A percentile compares a stretch with the other conserved stretches of the same genome.
phyloP scores from a whole-genome alignment of 495 filamentous ascomycete species.

The Stereocaulon alpinum region DNA sequence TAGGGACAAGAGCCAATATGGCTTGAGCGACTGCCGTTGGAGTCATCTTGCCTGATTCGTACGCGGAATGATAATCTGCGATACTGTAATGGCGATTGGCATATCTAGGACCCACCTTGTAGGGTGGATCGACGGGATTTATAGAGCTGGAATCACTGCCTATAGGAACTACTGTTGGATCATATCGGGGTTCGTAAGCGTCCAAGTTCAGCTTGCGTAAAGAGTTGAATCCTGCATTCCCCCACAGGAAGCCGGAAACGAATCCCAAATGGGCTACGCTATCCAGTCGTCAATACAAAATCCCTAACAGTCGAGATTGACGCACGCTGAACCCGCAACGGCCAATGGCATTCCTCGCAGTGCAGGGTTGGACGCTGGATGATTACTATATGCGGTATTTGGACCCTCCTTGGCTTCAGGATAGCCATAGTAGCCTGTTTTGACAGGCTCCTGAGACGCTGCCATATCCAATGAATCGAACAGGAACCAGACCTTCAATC shows the following conservation, averaged over 20 bases:
- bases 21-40: constrained; percentile 60
- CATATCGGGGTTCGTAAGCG: constrained; percentile 53
- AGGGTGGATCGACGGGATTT: constrained; percentile 2
- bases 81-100: constrained; percentile 40
- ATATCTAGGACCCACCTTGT: constrained; percentile 19
- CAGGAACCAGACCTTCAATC: not conserved
- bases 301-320: not conserved
- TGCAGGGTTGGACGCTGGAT: constrained; percentile 42
- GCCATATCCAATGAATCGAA: not conserved
- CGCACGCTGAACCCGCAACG: constrained; percentile 42
- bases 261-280: constrained; percentile 47
- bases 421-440: constrained; percentile 32
- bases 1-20: constrained; percentile 56
- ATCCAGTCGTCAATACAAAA: not conserved
- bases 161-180: constrained; percentile 76
- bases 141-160: constrained; percentile 22
- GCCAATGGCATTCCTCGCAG: constrained; percentile 41
- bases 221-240: constrained; percentile 59
- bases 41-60: constrained; percentile 54
- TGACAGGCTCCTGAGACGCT: not conserved
- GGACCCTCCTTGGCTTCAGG: constrained; percentile 37
- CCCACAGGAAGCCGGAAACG: constrained; percentile 55
- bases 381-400: constrained; percentile 34
- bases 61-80: constrained; percentile 68
- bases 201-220: constrained; percentile 52